A percentile compares a stretch with the other conserved stretches of the same genome.
Conservation (phyloP, 2,329 filamentous ascomycete genomes). For the Colletotrichum theobromicola region DNA sequence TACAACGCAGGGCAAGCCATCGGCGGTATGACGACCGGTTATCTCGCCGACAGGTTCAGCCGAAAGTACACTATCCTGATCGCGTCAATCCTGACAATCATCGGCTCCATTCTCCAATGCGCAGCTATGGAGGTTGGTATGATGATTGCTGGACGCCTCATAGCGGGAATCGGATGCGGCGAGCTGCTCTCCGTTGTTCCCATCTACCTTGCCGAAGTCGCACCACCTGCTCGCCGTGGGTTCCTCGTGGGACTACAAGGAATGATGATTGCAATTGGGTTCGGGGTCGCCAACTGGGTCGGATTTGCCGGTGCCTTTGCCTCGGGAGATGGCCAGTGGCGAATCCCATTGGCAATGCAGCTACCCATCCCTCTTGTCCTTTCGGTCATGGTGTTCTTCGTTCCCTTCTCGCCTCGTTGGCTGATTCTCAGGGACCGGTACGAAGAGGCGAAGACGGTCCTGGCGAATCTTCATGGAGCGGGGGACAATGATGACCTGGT, state of each 20-base stretch:
- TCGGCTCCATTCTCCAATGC: conserved; percentile 26
- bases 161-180: conserved; percentile 26
- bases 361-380: conserved; percentile 26
- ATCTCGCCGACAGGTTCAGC: conserved; percentile 36
- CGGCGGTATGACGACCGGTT: conserved; percentile 33
- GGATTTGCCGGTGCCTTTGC: conserved; percentile 39
- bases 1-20: conserved; percentile 37
- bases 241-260: conserved; percentile 29
- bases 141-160: conserved; percentile 31
- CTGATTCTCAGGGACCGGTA: conserved; percentile 11
- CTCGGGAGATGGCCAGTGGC: conserved; percentile 31
- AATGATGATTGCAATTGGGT: conserved; percentile 29
- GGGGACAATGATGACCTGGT: conserved; percentile 25
- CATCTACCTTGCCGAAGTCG: conserved; percentile 31
- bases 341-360: conserved; percentile 29
- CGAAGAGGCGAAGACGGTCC: conserved; percentile 23
- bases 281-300: conserved; percentile 35
- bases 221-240: conserved; percentile 26
- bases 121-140: conserved; percentile 28
- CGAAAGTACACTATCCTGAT: conserved; percentile 37
- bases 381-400: conserved; percentile 22
- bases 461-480: conserved; percentile 24
- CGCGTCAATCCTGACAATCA: conserved; percentile 27
- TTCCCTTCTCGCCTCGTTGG: conserved; percentile 32
- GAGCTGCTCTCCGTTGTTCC: conserved; percentile 26